Evolutionary conservation across 129 eudicot genomes (phyloP).

Genomic region (Chrysanthemum lavandulifolium): DNA sequence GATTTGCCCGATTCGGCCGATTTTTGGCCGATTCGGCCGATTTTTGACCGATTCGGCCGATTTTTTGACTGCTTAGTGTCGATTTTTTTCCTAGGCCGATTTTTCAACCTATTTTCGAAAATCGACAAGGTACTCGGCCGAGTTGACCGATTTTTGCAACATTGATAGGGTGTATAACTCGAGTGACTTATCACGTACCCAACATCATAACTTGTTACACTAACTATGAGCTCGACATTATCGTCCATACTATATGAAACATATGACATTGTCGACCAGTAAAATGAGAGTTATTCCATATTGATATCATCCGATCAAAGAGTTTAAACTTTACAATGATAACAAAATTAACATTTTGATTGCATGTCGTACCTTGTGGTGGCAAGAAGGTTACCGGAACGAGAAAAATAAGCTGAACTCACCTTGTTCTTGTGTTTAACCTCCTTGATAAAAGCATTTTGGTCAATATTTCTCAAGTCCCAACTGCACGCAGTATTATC

Average conservation of each 20-base stretch:
- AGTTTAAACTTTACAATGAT: background rate
- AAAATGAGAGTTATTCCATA: too few species aligned
- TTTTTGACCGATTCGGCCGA: too few species aligned
- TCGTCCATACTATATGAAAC: conserved; percentile 1
- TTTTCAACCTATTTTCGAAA: too few species aligned
- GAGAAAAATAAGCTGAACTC: conserved; percentile 18
- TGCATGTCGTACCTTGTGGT: conserved; percentile 9
- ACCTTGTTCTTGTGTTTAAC: background rate
- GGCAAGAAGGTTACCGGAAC: background rate
- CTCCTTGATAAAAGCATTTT: background rate
- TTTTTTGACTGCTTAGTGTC: too few species aligned
- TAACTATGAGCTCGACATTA: background rate
- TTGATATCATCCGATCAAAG: background rate
- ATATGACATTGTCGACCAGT: too few species aligned
- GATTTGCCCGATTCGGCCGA: too few species aligned
- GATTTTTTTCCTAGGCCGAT: too few species aligned
- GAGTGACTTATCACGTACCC: background rate
- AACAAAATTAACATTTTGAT: background rate
- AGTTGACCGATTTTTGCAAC: too few species aligned
- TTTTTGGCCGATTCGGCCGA: too few species aligned
- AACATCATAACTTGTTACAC: background rate
- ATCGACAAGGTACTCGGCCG: too few species aligned
- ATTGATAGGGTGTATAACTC: background rate
- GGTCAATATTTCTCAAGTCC: conserved; percentile 15
- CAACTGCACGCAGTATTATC: conserved; percentile 15